Percentiles rank a stretch among this genome's conserved stretches.
These are phyloP conservation scores for Gelatoporia subvermispora DNA, from an alignment of 768 basidiomycete species.

Conservation along the genomic window DNA sequence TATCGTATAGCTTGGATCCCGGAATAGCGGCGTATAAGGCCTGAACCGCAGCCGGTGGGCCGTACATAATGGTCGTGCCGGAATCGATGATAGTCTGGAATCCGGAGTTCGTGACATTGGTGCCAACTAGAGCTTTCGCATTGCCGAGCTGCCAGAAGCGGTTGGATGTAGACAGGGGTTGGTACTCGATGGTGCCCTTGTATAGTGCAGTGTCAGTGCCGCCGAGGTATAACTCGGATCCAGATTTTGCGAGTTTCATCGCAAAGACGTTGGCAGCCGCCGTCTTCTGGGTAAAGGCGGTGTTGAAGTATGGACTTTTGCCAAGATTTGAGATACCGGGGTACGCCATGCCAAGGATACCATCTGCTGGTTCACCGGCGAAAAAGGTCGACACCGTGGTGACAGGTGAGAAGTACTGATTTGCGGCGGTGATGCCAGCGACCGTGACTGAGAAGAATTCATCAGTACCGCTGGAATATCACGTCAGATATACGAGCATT, in stretches of 20 bases:
- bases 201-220: conserved; percentile 30
- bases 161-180: conserved; percentile 15
- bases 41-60: conserved; percentile 15
- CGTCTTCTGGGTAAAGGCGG: conserved; percentile 14
- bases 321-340: conserved; percentile 14
- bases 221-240: conserved; percentile 32
- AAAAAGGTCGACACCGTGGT: conserved; percentile 10
- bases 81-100: conserved; percentile 22
- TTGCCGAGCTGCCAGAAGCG: conserved; percentile 24
- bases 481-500: neutral
- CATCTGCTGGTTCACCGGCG: conserved; percentile 10
- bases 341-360: conserved; percentile 21
- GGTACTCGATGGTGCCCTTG: conserved; percentile 27
- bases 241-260: conserved; percentile 21
- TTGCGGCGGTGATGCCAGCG: conserved; percentile 21
- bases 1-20: conserved; percentile 14
- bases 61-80: conserved; percentile 29
- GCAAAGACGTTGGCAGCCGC: conserved; percentile 20
- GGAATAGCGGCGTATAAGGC: conserved; percentile 23
- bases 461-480: neutral
- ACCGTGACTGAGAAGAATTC: conserved; percentile 20
- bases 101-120: conserved; percentile 4
- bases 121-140: conserved; percentile 8
- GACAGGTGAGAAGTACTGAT: conserved; percentile 16
- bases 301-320: conserved; percentile 17